Evolutionary conservation across 2,329 filamentous ascomycete species (phyloP).

Genomic region (Apiospora marii): DNA sequence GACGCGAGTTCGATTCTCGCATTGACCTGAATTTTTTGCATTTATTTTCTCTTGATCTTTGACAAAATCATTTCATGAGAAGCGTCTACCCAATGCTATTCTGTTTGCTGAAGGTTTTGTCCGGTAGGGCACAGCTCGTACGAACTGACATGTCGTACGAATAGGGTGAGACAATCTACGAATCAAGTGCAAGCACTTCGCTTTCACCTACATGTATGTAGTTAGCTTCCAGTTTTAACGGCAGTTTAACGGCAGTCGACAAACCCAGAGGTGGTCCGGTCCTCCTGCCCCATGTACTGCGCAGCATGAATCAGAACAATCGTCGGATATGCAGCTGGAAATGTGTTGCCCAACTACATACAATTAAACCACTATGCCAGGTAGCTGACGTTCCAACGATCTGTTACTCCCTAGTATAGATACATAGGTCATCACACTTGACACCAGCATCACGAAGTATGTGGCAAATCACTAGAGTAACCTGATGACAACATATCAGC

Average conservation of each 20-base stretch:
- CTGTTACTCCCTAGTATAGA: background rate
- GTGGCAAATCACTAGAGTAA: background rate
- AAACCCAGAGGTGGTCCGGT: background rate
- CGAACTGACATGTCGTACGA: background rate
- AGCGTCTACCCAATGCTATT: background rate
- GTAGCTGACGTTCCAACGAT: no score
- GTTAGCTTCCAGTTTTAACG: no score
- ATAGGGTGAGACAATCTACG: background rate
- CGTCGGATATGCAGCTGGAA: background rate
- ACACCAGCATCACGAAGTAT: background rate
- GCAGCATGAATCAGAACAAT: background rate
- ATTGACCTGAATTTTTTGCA: background rate
- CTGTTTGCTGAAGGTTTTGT: no score
- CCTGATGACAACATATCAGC: background rate
- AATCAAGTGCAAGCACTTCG: background rate
- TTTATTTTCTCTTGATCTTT: background rate
- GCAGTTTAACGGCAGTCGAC: no score
- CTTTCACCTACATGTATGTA: no score
- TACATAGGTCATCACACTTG: background rate
- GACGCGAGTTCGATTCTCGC: constrained; percentile 21
- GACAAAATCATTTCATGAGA: background rate
- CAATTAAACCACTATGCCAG: background rate
- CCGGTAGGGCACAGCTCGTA: background rate
- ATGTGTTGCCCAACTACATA: background rate
- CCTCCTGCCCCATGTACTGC: background rate